phyloP scores from a whole-genome alignment of 1,284 basidiomycete genomes.

The Anthracocystis panici-leucophaei region DNA sequence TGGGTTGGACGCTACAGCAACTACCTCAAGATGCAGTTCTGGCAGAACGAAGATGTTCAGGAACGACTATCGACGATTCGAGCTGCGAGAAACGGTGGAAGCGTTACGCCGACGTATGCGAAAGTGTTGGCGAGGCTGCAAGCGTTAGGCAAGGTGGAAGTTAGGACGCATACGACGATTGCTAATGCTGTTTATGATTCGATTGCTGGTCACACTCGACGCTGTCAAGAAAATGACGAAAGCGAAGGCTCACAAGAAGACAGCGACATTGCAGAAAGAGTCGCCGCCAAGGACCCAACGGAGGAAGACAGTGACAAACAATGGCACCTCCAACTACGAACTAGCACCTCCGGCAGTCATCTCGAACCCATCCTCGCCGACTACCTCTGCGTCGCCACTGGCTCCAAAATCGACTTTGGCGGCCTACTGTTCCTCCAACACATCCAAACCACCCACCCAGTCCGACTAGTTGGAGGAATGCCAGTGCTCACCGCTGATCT shows the following conservation, averaged over 20 bases:
- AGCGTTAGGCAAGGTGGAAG: constrained; percentile 52
- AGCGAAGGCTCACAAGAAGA: not conserved
- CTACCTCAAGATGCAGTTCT: constrained; percentile 67
- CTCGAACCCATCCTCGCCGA: constrained; percentile 17
- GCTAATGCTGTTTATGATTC: constrained; percentile 22
- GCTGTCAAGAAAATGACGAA: not conserved
- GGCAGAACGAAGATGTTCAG: constrained; percentile 57
- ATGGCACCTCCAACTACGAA: constrained; percentile 46
- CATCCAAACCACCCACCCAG: constrained; percentile 47
- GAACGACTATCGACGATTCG: constrained; percentile 58
- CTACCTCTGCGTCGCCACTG: constrained; percentile 68
- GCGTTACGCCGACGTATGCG: constrained; percentile 66
- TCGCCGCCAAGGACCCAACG: not conserved
- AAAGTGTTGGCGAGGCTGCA: constrained; percentile 55
- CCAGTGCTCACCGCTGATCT: constrained; percentile 68
- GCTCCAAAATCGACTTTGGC: constrained; percentile 55
- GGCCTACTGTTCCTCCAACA: constrained; percentile 57
- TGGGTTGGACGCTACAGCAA: constrained; percentile 67
- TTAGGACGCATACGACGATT: constrained; percentile 57
- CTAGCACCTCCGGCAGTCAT: constrained; percentile 7
- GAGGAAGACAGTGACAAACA: constrained; percentile 2
- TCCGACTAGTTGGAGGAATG: constrained; percentile 63
- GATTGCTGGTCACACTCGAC: not conserved
- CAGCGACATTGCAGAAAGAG: not conserved
- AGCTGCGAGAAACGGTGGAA: constrained; percentile 65